Evolutionary conservation across 805 yeast species (phyloP).

Genomic region (Metschnikowia baotianmanensis): DNA sequence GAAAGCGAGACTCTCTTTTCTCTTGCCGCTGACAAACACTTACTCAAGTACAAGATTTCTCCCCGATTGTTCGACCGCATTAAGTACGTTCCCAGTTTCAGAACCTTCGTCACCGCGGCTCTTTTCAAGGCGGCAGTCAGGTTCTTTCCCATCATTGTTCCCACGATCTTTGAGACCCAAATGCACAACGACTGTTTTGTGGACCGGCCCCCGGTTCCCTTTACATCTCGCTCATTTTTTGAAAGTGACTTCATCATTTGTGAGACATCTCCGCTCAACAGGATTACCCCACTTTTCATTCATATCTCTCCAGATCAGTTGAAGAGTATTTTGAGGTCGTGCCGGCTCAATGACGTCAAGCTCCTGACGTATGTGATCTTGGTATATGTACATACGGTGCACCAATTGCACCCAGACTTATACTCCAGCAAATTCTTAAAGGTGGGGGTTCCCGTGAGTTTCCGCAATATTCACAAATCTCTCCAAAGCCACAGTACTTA

Average conservation of each 20-base stretch:
- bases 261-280: constrained; percentile 8
- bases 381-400: constrained; percentile 10
- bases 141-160: constrained; percentile 9
- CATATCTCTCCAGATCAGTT: constrained; percentile 1
- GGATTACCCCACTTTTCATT: constrained; percentile 2
- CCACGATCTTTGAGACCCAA: constrained; percentile 8
- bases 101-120: constrained; percentile 2
- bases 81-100: constrained; percentile 4
- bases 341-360: constrained; percentile 8
- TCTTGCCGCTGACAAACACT: constrained; percentile 7
- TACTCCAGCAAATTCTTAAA: constrained; percentile 8
- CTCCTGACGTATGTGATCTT: constrained; percentile 7
- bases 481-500: constrained; percentile 10
- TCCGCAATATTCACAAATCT: constrained; percentile 3
- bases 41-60: constrained; percentile 7
- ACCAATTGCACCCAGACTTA: constrained; percentile 6
- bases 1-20: constrained; percentile 2
- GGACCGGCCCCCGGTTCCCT: constrained; percentile 6
- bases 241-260: constrained; percentile 6
- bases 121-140: constrained; percentile 1
- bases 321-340: constrained; percentile 2
- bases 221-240: constrained; percentile 5
- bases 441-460: constrained; percentile 10
- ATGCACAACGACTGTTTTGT: constrained; percentile 11
- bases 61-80: constrained; percentile 4